Percentiles rank a stretch among this genome's conserved stretches.
These are phyloP conservation scores for Sarocladium kiliense DNA, from an alignment of 2,329 filamentous ascomycete species.

Conservation along the genomic window DNA sequence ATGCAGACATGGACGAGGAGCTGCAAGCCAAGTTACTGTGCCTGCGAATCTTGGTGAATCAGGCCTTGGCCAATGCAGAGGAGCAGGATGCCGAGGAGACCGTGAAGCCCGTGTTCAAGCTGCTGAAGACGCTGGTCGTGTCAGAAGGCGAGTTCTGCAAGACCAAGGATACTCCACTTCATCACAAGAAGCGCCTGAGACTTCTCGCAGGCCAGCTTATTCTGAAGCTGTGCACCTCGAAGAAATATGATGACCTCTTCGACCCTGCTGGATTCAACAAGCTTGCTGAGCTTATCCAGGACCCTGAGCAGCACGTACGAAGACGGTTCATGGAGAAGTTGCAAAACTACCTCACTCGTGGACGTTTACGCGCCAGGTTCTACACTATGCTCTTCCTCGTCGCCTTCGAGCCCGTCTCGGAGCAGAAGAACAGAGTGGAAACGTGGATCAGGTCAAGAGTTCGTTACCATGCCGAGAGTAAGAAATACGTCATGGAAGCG, in stretches of 20 bases:
- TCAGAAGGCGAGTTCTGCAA: slow-evolving; percentile 78
- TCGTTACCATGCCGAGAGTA: slow-evolving; percentile 54
- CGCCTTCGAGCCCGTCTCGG: slow-evolving; percentile 78
- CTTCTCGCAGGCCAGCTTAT: slow-evolving; percentile 75
- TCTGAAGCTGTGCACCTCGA: slow-evolving; percentile 77
- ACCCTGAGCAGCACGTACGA: slow-evolving; percentile 68
- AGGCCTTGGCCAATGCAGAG: slow-evolving; percentile 59
- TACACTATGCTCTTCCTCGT: slow-evolving; percentile 86
- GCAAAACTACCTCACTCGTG: slow-evolving; percentile 81
- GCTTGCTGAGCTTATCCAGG: slow-evolving; percentile 76
- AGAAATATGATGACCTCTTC: slow-evolving; percentile 71
- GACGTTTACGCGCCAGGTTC: slow-evolving; percentile 68
- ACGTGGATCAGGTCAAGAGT: slow-evolving; percentile 87
- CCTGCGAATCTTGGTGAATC: slow-evolving; percentile 80
- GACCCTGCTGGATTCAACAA: slow-evolving; percentile 71
- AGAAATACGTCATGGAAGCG: slow-evolving; percentile 67
- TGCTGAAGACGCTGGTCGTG: slow-evolving; percentile 71
- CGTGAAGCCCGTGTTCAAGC: slow-evolving; percentile 66
- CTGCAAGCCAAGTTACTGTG: slow-evolving; percentile 79
- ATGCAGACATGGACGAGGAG: slow-evolving; percentile 69
- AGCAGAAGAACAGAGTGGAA: slow-evolving; percentile 68
- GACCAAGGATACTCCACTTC: slow-evolving; percentile 65
- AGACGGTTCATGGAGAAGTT: slow-evolving; percentile 76
- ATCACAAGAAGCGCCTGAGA: slow-evolving; percentile 76
- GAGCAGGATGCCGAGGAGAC: slow-evolving; percentile 45